Conservation (phyloP, 805 yeast genomes). For the Lipomyces anomalus region DNA sequence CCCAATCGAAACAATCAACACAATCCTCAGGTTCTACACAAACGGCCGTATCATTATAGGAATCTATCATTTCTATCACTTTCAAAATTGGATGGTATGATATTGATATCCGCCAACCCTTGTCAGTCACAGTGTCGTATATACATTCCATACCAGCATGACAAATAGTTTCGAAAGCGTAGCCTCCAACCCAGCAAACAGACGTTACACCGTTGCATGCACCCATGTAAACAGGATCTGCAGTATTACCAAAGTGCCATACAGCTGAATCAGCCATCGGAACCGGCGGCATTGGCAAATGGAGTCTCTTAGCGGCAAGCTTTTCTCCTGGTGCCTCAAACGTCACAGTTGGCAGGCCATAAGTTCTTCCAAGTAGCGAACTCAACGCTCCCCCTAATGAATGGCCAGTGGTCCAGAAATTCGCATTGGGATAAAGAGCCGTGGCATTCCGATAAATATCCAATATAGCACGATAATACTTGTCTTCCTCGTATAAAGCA, state of each 20-base stretch:
- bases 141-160: conserved; percentile 84
- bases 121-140: conserved; percentile 83
- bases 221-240: conserved; percentile 96
- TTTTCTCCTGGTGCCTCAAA: conserved; percentile 93
- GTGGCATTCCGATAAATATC: conserved; percentile 75
- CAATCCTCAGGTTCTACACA: conserved; percentile 39
- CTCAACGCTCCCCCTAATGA: conserved; percentile 90
- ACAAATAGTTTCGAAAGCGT: conserved; percentile 95
- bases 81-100: conserved; percentile 87
- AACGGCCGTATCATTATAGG: conserved; percentile 69
- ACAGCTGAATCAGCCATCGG: conserved; percentile 74
- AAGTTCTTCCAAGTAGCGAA: conserved; percentile 79
- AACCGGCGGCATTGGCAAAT: conserved; percentile 77
- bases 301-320: conserved; percentile 76
- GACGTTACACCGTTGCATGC: conserved; percentile 93
- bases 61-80: conserved; percentile 69
- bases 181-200: conserved; percentile 85
- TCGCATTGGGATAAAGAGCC: conserved; percentile 57
- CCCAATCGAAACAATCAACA: conserved; percentile 24
- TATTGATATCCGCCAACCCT: conserved; percentile 88
- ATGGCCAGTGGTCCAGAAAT: conserved; percentile 92
- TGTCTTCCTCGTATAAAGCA: conserved; percentile 68
- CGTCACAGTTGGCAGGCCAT: conserved; percentile 83
- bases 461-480: conserved; percentile 75
- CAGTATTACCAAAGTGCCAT: conserved; percentile 96